Conservation (phyloP, 2,329 filamentous ascomycete genomes). For the Trichoderma sp. region DNA sequence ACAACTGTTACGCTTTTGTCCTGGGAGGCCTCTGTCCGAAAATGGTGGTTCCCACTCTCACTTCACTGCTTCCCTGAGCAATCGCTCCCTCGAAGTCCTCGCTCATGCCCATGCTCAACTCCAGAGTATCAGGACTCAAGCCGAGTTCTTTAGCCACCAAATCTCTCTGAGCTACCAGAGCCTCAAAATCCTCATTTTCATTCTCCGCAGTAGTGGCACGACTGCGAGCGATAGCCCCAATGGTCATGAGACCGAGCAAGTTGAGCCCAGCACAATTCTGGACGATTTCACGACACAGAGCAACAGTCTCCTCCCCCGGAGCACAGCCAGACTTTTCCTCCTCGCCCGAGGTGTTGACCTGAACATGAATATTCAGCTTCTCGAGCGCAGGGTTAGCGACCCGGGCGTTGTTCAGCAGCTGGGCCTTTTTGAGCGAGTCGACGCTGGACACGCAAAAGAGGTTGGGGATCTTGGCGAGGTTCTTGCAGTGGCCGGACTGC, state of each 20-base stretch:
- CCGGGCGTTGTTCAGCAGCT: slow-evolving; percentile 74
- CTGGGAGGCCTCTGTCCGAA: slow-evolving; percentile 81
- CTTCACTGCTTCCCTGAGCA: slow-evolving; percentile 77
- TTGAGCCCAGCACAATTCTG: slow-evolving; percentile 69
- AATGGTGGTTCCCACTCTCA: slow-evolving; percentile 89
- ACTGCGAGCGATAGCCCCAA: slow-evolving; percentile 87
- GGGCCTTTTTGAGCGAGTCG: slow-evolving; percentile 83
- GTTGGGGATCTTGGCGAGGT: slow-evolving; percentile 80
- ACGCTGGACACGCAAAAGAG: slow-evolving; percentile 90
- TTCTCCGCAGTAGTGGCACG: slow-evolving; percentile 67
- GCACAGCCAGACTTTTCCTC: slow-evolving; percentile 77
- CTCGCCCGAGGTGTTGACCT: slow-evolving; percentile 94
- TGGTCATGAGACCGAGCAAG: slow-evolving; percentile 90
- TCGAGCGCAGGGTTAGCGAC: slow-evolving; percentile 41
- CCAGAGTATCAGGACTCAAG: slow-evolving; percentile 54
- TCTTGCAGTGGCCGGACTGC: slow-evolving; percentile 87
- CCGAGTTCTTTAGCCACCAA: slow-evolving; percentile 55
- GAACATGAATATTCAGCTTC: slow-evolving; percentile 74
- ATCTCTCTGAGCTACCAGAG: slow-evolving; percentile 67
- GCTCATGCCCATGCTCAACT: slow-evolving; percentile 99
- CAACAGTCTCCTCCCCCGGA: slow-evolving; percentile 59
- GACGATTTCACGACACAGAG: slow-evolving; percentile 67
- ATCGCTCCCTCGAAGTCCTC: slow-evolving; percentile 92
- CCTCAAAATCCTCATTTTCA: slow-evolving; percentile 88
- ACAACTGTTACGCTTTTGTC: slow-evolving; percentile 46